phyloP scores from a whole-genome alignment of 2,329 filamentous ascomycete genomes.

The Ascocoryne sarcoides region DNA sequence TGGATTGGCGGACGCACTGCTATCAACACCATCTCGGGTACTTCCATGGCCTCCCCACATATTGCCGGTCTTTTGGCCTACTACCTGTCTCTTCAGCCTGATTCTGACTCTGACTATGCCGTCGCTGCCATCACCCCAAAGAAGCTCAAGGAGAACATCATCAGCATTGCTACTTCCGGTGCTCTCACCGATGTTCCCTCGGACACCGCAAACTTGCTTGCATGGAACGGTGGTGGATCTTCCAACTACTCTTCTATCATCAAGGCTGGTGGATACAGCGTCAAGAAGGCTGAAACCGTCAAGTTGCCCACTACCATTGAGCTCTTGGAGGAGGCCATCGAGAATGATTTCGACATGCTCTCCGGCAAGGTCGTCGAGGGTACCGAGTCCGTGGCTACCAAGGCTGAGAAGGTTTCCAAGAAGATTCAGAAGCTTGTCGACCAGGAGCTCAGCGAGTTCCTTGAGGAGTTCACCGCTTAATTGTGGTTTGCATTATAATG shows the following conservation, averaged over 20 bases:
- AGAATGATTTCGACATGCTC: conserved; percentile 47
- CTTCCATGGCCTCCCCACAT: conserved; percentile 98
- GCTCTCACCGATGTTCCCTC: conserved; percentile 73
- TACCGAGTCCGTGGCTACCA: conserved; percentile 42
- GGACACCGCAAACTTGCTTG: conserved; percentile 87
- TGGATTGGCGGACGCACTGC: conserved; percentile 97
- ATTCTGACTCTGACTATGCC: conserved; percentile 82
- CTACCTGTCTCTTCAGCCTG: conserved; percentile 91
- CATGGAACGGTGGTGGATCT: conserved; percentile 96
- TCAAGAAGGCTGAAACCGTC: conserved; percentile 37
- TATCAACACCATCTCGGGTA: conserved; percentile 98
- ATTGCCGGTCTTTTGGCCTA: conserved; percentile 95
- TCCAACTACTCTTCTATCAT: conserved; percentile 85
- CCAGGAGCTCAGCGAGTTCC: conserved; percentile 51
- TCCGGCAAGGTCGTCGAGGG: conserved; percentile 48
- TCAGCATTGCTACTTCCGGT: conserved; percentile 71
- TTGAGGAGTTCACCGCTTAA: conserved; percentile 37
- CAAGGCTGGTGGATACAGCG: conserved; percentile 61
- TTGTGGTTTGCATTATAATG: conserved; percentile 9
- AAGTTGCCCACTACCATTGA: conserved; percentile 46
- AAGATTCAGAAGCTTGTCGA: conserved; percentile 56
- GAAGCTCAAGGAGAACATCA: conserved; percentile 84
- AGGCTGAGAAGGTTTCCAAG: conserved; percentile 53
- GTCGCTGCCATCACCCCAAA: conserved; percentile 83
- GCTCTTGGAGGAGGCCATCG: conserved; percentile 51